Percentiles rank a stretch among this genome's conserved stretches.
These are phyloP conservation scores for Candida sithepensis DNA, from an alignment of 805 yeast genomes.

Conservation along the genomic window DNA sequence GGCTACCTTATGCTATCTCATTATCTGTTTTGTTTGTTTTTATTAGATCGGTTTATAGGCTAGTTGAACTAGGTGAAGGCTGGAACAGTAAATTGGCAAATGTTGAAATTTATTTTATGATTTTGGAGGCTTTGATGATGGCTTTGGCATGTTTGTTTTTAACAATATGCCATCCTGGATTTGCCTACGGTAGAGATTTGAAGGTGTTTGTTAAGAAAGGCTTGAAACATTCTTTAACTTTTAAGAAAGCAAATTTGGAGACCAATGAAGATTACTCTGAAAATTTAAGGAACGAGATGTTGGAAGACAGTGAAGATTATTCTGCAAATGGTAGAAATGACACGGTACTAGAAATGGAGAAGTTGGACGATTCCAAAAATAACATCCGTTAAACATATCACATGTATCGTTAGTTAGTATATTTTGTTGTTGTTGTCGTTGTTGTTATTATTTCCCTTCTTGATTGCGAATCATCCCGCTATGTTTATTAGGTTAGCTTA, in stretches of 20 bases:
- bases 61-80: slow-evolving; percentile 65
- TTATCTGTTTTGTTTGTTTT: slow-evolving; percentile 47
- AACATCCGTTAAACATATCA: no score
- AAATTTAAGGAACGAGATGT: no score
- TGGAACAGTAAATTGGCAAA: slow-evolving; percentile 63
- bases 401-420: no score
- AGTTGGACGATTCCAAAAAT: no score
- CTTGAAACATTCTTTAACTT: background rate
- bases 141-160: slow-evolving; percentile 41
- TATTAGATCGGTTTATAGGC: slow-evolving; percentile 65
- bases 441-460: no score
- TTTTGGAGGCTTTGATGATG: slow-evolving; percentile 62
- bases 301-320: no score
- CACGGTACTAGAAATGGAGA: background rate
- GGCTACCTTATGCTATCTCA: slow-evolving; percentile 42
- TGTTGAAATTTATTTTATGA: slow-evolving; percentile 52
- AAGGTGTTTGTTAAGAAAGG: slow-evolving; percentile 7
- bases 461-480: no score
- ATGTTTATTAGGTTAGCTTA: no score
- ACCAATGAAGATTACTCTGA: background rate
- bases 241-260: background rate
- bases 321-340: background rate
- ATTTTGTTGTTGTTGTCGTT: no score
- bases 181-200: slow-evolving; percentile 34
- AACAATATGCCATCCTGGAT: slow-evolving; percentile 60